Percentiles rank a stretch among this genome's conserved stretches.
Conservation (phyloP, 192 early-diverging fungal genomes). For the Entophlyctis helioformis region DNA sequence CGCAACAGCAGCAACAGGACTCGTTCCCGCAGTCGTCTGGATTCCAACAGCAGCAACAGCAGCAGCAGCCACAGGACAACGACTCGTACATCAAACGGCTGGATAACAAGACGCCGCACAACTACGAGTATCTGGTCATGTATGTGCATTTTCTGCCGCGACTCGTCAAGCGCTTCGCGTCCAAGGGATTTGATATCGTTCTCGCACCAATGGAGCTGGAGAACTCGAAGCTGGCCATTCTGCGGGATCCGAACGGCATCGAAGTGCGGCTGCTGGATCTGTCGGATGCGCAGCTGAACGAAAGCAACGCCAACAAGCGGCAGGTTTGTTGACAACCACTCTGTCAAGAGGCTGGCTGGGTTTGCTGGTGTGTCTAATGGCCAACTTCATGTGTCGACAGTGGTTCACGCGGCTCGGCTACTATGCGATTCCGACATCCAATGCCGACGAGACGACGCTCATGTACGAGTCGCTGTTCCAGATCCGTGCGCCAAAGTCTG, state of each 20-base stretch:
- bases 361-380: neutral
- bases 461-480: slow-evolving; percentile 26
- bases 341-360: too few species aligned
- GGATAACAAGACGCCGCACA: slow-evolving; percentile 1
- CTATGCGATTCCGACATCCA: slow-evolving; percentile 27
- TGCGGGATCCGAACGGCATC: slow-evolving; percentile 37
- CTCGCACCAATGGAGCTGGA: slow-evolving; percentile 17
- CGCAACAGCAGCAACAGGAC: too few species aligned
- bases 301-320: slow-evolving; percentile 10
- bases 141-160: slow-evolving; percentile 44
- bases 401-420: slow-evolving; percentile 44
- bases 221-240: slow-evolving; percentile 34
- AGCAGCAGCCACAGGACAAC: neutral
- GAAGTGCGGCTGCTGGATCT: slow-evolving; percentile 40
- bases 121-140: slow-evolving; percentile 44
- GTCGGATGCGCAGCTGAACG: slow-evolving; percentile 25
- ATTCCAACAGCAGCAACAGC: too few species aligned
- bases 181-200: slow-evolving; percentile 25
- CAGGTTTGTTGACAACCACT: slow-evolving; percentile 4
- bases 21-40: too few species aligned
- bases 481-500: neutral
- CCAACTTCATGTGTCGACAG: slow-evolving; percentile 9
- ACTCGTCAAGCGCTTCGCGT: slow-evolving; percentile 27
- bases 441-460: slow-evolving; percentile 17
- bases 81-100: neutral